Percentiles rank a stretch among this genome's conserved stretches.
Conservation (phyloP, 805 yeast genomes). For the Pichia pseudocactophila region DNA sequence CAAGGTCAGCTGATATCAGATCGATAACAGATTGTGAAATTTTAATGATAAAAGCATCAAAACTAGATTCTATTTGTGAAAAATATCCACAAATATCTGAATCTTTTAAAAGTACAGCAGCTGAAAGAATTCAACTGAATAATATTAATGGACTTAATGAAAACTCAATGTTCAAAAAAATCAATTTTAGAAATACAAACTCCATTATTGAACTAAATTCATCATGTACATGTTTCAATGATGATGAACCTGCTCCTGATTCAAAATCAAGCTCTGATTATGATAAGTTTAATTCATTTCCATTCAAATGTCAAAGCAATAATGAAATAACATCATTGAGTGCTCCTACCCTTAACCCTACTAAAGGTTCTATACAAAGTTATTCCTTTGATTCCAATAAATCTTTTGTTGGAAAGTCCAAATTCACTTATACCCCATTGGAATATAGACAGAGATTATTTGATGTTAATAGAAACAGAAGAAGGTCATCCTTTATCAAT, state of each 20-base stretch:
- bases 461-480: conserved; percentile 31
- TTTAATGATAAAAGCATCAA: conserved; percentile 48
- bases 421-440: conserved; percentile 47
- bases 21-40: conserved; percentile 53
- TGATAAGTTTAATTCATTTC: conserved; percentile 6
- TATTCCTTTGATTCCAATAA: conserved; percentile 15
- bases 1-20: conserved; percentile 56
- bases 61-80: conserved; percentile 43
- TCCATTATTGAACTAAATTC: not conserved
- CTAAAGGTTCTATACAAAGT: conserved; percentile 20
- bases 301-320: no score
- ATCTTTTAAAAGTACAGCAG: conserved; percentile 55
- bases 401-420: not conserved
- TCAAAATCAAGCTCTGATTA: not conserved
- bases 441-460: conserved; percentile 45
- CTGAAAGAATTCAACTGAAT: conserved; percentile 33
- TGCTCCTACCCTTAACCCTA: conserved; percentile 22
- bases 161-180: not conserved
- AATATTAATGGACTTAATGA: conserved; percentile 13
- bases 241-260: not conserved
- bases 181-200: not conserved
- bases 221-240: not conserved
- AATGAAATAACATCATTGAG: conserved; percentile 5
- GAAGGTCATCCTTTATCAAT: conserved; percentile 50
- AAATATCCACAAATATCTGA: conserved; percentile 51